Percentiles rank a stretch among this genome's conserved stretches.
phyloP scores from a whole-genome alignment of 2,329 filamentous ascomycete species.

The Trichoderma atrobrunneum region DNA sequence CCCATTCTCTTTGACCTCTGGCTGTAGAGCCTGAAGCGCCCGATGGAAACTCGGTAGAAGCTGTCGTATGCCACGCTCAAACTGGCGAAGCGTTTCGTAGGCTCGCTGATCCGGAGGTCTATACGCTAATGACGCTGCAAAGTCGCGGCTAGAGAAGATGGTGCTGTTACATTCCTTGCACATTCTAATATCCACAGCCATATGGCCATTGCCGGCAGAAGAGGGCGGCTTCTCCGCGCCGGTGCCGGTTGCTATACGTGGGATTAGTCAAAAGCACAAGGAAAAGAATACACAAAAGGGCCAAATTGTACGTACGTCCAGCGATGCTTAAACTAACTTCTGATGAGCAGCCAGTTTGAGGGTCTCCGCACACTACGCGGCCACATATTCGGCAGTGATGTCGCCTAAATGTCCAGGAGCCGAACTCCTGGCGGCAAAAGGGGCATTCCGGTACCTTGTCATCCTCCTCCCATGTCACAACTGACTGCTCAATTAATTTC shows the following conservation, averaged over 20 bases:
- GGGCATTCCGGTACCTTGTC: conserved; percentile 75
- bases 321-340: conserved; percentile 80
- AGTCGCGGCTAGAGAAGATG: conserved; percentile 68
- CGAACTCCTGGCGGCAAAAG: conserved; percentile 95
- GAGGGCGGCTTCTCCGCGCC: conserved; percentile 43
- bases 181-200: conserved; percentile 82
- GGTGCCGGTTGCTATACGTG: conserved; percentile 21
- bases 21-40: conserved; percentile 67
- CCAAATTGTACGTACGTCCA: conserved; percentile 38
- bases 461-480: conserved; percentile 96
- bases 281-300: too few relatives aligned
- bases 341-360: conserved; percentile 76
- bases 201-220: conserved; percentile 39
- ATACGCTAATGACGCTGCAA: conserved; percentile 63
- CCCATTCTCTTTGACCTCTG: conserved; percentile 40
- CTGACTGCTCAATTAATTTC: conserved; percentile 81
- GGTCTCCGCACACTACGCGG: conserved; percentile 87
- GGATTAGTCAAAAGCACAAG: neutral
- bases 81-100: conserved; percentile 81
- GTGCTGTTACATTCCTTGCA: conserved; percentile 78
- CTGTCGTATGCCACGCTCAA: conserved; percentile 80
- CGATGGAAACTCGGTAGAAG: conserved; percentile 83
- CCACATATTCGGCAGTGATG: conserved; percentile 96
- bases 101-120: conserved; percentile 74
- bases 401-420: conserved; percentile 84